A percentile compares a stretch with the other conserved stretches of the same genome.
Evolutionary conservation across 352 stramenopile genomes (phyloP).

Genomic region (Phytophthora pistaciae): DNA sequence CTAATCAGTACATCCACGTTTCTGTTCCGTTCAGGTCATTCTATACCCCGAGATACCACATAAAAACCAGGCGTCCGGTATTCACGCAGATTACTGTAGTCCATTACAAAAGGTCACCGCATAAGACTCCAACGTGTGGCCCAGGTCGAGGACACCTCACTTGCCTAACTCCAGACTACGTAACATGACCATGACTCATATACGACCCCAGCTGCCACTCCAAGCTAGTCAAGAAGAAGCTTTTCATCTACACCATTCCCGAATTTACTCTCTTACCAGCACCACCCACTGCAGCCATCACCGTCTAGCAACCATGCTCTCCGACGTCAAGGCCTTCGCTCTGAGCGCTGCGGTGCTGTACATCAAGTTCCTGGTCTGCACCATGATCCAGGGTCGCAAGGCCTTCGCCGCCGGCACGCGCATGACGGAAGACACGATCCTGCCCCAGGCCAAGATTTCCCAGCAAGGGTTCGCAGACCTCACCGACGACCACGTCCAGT

Average conservation of each 20-base stretch:
- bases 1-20: no score
- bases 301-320: constrained; percentile 2
- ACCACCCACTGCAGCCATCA: background rate
- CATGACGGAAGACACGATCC: constrained; percentile 52
- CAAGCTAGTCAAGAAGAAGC: background rate
- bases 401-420: constrained; percentile 58
- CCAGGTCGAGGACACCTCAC: no score
- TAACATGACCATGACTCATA: no score
- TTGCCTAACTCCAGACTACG: no score
- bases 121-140: no score
- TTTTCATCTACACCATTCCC: constrained; percentile 13
- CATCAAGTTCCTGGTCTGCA: constrained; percentile 67
- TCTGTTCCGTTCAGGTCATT: no score
- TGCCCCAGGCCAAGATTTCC: constrained; percentile 33
- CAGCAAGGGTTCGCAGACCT: constrained; percentile 36
- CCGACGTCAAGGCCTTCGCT: constrained; percentile 46
- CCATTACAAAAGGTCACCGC: no score
- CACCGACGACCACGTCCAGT: constrained; percentile 29
- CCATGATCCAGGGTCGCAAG: constrained; percentile 53
- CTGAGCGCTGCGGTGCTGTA: constrained; percentile 61
- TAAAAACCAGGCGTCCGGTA: no score
- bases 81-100: no score
- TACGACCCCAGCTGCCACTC: no score
- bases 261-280: constrained; percentile 11
- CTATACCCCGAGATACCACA: no score